These are phyloP conservation scores for Aspergillus clavatus DNA, from an alignment of 2,329 filamentous ascomycete species.

Conservation along the genomic window DNA sequence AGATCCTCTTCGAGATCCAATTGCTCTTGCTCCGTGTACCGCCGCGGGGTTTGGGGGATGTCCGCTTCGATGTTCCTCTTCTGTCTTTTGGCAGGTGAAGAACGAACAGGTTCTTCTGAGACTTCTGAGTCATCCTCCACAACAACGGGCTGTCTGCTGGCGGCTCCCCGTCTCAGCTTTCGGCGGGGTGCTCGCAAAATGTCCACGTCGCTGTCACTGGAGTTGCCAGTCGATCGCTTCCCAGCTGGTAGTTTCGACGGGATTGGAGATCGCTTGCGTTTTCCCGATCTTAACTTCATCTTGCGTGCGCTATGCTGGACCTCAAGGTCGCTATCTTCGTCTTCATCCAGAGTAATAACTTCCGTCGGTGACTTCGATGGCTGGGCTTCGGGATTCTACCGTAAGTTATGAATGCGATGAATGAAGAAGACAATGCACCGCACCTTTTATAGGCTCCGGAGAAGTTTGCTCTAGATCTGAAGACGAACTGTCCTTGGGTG, in stretches of 20 bases:
- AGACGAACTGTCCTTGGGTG: not conserved
- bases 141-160: slow-evolving; percentile 21
- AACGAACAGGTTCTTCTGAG: slow-evolving; percentile 19
- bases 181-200: slow-evolving; percentile 20
- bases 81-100: slow-evolving; percentile 27
- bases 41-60: slow-evolving; percentile 21
- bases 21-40: slow-evolving; percentile 27
- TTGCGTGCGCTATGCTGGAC: slow-evolving; percentile 14
- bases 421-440: not conserved
- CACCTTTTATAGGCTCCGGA: not conserved
- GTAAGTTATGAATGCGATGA: not conserved
- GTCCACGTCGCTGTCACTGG: slow-evolving; percentile 27
- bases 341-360: slow-evolving; percentile 1
- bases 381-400: not conserved
- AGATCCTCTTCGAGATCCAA: slow-evolving; percentile 45
- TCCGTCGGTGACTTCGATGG: not conserved
- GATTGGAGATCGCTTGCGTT: slow-evolving; percentile 15
- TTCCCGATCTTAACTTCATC: slow-evolving; percentile 2
- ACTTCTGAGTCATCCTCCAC: slow-evolving; percentile 28
- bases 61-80: slow-evolving; percentile 13
- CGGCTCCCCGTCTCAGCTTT: slow-evolving; percentile 28
- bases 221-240: slow-evolving; percentile 1
- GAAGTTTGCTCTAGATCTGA: slow-evolving; percentile 1
- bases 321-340: slow-evolving; percentile 16
- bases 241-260: slow-evolving; percentile 4